A percentile compares a stretch with the other conserved stretches of the same genome.
Conservation (phyloP, 768 basidiomycete genomes). For the Mycena haematopus region DNA sequence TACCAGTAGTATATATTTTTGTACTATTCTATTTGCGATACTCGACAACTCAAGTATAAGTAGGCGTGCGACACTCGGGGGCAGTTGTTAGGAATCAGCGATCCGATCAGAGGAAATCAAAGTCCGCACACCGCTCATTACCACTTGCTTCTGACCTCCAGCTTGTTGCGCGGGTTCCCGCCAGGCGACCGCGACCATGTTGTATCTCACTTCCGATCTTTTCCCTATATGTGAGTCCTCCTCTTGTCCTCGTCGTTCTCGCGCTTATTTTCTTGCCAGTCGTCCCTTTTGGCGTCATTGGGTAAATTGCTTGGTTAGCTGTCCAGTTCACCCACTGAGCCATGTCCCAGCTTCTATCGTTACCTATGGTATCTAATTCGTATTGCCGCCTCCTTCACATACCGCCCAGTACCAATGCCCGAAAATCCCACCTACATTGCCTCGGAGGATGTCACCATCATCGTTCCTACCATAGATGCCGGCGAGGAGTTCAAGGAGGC, state of each 20-base stretch:
- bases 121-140: conserved; percentile 1
- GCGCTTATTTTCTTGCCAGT: conserved; percentile 54
- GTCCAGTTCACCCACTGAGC: background rate
- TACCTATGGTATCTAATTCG: conserved; percentile 94
- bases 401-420: conserved; percentile 89
- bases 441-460: conserved; percentile 93
- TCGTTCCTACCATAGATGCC: conserved; percentile 95
- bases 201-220: conserved; percentile 89
- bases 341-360: conserved; percentile 76
- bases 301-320: conserved; percentile 46
- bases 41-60: too few species aligned
- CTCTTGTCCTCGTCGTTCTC: conserved; percentile 16
- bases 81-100: background rate
- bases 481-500: conserved; percentile 96
- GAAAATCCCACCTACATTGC: conserved; percentile 91
- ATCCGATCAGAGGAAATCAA: background rate
- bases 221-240: conserved; percentile 84
- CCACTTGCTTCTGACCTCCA: conserved; percentile 6
- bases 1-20: too few species aligned
- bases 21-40: background rate
- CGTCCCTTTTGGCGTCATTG: conserved; percentile 88
- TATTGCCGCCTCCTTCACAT: conserved; percentile 75
- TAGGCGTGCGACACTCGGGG: too few species aligned
- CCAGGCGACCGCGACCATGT: conserved; percentile 50
- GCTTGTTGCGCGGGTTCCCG: conserved; percentile 20